Evolutionary conservation across 805 yeast species (phyloP).

Genomic region (Kuraishia cidri): DNA sequence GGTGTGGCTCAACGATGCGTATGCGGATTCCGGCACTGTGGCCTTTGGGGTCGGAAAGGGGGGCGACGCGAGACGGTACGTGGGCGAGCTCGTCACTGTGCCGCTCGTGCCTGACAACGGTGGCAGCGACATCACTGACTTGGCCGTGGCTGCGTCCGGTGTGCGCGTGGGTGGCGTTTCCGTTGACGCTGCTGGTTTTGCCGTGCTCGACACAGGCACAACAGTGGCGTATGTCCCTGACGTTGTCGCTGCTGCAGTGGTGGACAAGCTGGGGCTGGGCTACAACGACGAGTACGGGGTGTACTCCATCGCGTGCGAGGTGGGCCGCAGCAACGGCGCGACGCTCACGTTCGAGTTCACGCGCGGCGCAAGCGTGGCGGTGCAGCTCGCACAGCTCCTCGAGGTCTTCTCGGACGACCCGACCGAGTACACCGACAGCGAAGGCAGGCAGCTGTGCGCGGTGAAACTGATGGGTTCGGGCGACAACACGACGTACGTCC

Average conservation of each 20-base stretch:
- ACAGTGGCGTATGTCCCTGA: constrained; percentile 40
- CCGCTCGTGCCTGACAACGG: too few species aligned
- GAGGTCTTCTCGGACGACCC: constrained; percentile 3
- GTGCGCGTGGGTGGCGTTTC: too few species aligned
- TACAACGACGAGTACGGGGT: constrained; percentile 9
- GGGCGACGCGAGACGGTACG: constrained; percentile 47
- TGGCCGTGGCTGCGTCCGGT: too few species aligned
- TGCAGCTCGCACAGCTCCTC: constrained; percentile 4
- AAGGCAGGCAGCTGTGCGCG: constrained; percentile 9
- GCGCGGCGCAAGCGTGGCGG: constrained; percentile 3
- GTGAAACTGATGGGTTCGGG: constrained; percentile 9
- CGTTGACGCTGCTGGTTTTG: too few species aligned
- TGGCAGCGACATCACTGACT: too few species aligned
- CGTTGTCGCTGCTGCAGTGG: constrained; percentile 9
- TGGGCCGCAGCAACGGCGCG: constrained; percentile 1
- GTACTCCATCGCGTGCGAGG: constrained; percentile 12
- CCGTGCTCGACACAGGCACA: constrained; percentile 48
- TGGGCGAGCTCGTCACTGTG: constrained; percentile 34
- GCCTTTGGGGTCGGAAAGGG: constrained; percentile 72
- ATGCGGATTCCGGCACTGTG: constrained; percentile 17
- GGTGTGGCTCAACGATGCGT: constrained; percentile 14
- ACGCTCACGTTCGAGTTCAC: constrained; percentile 1
- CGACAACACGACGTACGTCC: constrained; percentile 19
- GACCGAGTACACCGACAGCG: constrained; percentile 2
- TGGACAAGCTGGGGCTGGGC: constrained; percentile 8